These are phyloP conservation scores for Serendipita vermifera DNA, from an alignment of 768 basidiomycete species.

Conservation along the genomic window DNA sequence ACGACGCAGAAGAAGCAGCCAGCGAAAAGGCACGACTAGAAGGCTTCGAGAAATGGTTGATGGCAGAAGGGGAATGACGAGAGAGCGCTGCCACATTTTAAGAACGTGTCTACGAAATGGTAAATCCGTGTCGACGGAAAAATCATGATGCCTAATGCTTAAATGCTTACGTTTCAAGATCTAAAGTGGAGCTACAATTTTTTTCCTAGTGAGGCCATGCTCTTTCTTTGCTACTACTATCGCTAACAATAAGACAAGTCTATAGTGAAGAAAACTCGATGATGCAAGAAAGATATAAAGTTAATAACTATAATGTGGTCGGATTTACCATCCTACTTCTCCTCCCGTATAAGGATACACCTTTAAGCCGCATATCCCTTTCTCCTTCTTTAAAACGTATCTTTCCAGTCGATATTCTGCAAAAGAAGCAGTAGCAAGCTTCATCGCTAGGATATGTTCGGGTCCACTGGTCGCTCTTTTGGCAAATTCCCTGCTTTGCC, in stretches of 20 bases:
- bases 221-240: too few species aligned
- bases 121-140: too few species aligned
- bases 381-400: conserved; percentile 52
- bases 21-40: conserved; percentile 71
- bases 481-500: conserved; percentile 81
- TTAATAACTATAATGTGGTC: too few species aligned
- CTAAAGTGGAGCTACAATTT: too few species aligned
- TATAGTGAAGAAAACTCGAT: too few species aligned
- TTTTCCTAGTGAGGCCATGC: too few species aligned
- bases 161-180: too few species aligned
- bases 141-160: too few species aligned
- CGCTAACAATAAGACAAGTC: too few species aligned
- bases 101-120: too few species aligned
- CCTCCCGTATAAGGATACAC: conserved; percentile 49
- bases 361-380: conserved; percentile 42
- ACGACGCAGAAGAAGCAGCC: conserved; percentile 43
- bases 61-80: conserved; percentile 66
- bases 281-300: too few species aligned
- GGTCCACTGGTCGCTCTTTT: conserved; percentile 66
- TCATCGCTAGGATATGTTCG: conserved; percentile 72
- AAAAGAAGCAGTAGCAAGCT: conserved; percentile 61
- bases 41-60: conserved; percentile 76
- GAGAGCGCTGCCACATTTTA: too few species aligned
- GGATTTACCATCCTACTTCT: conserved; percentile 58
- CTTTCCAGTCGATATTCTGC: conserved; percentile 70